These are phyloP conservation scores for Moesziomyces globuligerus DNA, from an alignment of 1,284 basidiomycete species.

Conservation along the genomic window DNA sequence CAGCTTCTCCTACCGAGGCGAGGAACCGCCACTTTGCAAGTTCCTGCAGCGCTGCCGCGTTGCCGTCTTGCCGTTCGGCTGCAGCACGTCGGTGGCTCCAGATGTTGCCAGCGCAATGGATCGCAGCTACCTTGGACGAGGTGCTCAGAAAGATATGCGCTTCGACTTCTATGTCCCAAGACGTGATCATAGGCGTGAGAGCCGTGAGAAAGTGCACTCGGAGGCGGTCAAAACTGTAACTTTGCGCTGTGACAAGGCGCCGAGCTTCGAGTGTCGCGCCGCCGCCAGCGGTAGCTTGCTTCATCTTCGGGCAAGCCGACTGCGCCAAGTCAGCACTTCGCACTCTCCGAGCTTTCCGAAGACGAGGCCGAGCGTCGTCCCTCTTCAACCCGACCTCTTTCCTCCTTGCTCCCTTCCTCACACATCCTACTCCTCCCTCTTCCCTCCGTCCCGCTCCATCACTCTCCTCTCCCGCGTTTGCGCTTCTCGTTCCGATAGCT, in stretches of 20 bases:
- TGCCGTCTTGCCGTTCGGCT: background rate
- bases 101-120: background rate
- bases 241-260: no score
- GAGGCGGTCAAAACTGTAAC: no score
- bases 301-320: no score
- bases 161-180: no score
- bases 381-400: background rate
- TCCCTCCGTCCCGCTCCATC: constrained; percentile 4
- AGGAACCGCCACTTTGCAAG: background rate
- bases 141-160: no score
- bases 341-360: constrained; percentile 17
- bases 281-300: no score
- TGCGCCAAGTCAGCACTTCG: constrained; percentile 1
- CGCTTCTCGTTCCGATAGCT: constrained; percentile 23
- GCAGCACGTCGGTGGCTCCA: background rate
- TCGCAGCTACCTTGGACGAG: background rate
- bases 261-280: no score
- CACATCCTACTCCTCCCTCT: background rate
- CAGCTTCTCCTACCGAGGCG: background rate
- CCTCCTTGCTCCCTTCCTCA: background rate
- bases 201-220: no score
- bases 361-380: constrained; percentile 8
- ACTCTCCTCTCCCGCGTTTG: constrained; percentile 4
- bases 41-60: constrained; percentile 2
- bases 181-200: no score